Base-by-base conservation (phyloP, 2,329 filamentous ascomycete genomes). In the Arthroderma sp. region DNA sequence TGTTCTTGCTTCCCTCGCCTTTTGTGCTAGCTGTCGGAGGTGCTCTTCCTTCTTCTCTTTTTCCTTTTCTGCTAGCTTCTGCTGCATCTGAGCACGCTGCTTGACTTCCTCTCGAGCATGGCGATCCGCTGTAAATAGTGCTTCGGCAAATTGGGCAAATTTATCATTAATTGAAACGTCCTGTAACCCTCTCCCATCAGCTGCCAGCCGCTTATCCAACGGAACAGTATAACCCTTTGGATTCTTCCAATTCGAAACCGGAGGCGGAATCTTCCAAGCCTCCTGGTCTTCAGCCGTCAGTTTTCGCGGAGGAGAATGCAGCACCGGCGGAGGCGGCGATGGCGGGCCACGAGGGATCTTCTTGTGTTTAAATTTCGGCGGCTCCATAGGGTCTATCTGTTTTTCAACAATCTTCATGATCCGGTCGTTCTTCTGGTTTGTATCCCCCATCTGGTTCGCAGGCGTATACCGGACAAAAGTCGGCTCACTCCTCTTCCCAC, bases 191-290 rank as follows among this genome's bases (percentile, higher is more conserved):
- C 91, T 77, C 8, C 91, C 91, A 62, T 96, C 89, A 6, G 91
- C 89, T 11, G 91, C 91, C 54, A 98, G 68, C 59, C 91, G 82
- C 70, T 98, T 98, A 63, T 98, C 91, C 42, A 98, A 66, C 0
- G 91, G 86, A 1, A 98, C 86, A 0, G 91, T 98, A 60, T 94
- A 98, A 56, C 91, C 91, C 69, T 96, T 96, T 1, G 89, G 86
- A 63, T 98, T 98, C 75, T 98, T 98, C 91, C 91, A 98, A 64
- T 96, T 96, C 15, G 86, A 94, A 1, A 98, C 82, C 0, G 89
- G 85, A 2, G 89, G 87, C 0, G 81, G 81, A 30, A 86, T 95
- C 58, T 82, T 87, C 91, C 91, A 98, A 48, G 85, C 86, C 63
- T 96, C 91, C 64, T 96, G 89, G 56, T 98, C 91, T 62, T 94